Percentiles rank a stretch among this genome's conserved stretches.
Conservation (phyloP, 176 grass and related monocot species). For the Leersia perrieri region DNA sequence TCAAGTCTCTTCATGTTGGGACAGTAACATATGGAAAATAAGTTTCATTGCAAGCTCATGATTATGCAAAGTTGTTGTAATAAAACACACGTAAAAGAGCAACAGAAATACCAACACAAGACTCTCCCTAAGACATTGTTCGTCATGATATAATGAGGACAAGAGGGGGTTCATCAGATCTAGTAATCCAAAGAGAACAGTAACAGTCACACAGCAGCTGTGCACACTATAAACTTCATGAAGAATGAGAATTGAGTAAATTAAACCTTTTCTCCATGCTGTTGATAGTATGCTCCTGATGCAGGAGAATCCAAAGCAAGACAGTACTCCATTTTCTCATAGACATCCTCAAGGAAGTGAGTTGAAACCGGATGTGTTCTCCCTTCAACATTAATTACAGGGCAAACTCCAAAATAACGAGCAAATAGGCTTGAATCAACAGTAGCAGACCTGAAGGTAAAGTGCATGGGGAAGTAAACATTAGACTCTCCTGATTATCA, state of each 20-base stretch:
- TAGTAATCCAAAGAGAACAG: conserved; percentile 18
- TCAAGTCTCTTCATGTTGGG: background rate
- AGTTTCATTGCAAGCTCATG: background rate
- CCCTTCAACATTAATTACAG: conserved; percentile 95
- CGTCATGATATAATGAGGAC: conserved; percentile 4
- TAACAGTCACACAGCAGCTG: conserved; percentile 1
- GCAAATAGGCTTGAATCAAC: conserved; percentile 90
- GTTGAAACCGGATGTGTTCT: conserved; percentile 92
- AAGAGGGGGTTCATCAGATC: background rate
- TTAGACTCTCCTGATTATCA: background rate
- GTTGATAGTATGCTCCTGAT: conserved; percentile 62
- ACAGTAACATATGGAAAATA: conserved; percentile 2
- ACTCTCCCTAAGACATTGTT: background rate
- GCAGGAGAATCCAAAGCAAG: conserved; percentile 86
- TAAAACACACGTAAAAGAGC: conserved; percentile 9
- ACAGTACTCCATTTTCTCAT: conserved; percentile 81
- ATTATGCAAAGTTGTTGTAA: conserved; percentile 14
- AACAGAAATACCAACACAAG: conserved; percentile 1
- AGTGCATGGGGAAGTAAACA: conserved; percentile 14
- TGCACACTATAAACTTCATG: conserved; percentile 20
- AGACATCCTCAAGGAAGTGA: conserved; percentile 91
- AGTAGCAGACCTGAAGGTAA: conserved; percentile 83
- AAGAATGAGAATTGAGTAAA: background rate
- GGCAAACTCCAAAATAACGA: conserved; percentile 82
- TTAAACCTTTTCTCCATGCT: conserved; percentile 61